Conservation (phyloP, 768 basidiomycete genomes). For the Multifurca ochricompacta region DNA sequence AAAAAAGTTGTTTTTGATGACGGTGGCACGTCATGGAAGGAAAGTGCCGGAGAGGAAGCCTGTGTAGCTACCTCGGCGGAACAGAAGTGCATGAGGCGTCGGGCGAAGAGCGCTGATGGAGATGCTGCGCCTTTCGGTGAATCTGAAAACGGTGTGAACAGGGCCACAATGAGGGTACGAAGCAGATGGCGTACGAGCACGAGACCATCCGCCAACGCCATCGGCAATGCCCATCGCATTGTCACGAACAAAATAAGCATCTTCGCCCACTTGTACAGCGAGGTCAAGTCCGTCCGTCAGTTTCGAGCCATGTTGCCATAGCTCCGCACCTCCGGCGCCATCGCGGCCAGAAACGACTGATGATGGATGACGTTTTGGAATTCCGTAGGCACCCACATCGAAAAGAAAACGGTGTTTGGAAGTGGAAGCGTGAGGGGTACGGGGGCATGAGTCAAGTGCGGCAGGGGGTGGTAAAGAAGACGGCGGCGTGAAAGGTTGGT, state of each 20-base stretch:
- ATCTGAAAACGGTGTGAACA: not conserved
- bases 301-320: constrained; percentile 12
- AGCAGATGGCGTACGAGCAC: constrained; percentile 27
- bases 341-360: constrained; percentile 23
- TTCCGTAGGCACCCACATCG: constrained; percentile 78
- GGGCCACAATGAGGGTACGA: not conserved
- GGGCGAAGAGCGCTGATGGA: constrained; percentile 55
- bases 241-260: constrained; percentile 76
- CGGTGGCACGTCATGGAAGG: constrained; percentile 8
- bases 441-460: constrained; percentile 16
- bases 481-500: constrained; percentile 23
- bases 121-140: constrained; percentile 24
- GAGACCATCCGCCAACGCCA: constrained; percentile 89
- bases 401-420: constrained; percentile 41
- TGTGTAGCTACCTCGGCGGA: constrained; percentile 47
- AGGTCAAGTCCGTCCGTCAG: constrained; percentile 35
- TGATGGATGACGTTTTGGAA: constrained; percentile 47
- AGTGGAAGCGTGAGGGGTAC: constrained; percentile 24
- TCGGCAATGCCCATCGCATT: constrained; percentile 93
- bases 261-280: constrained; percentile 82
- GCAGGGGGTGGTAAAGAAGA: constrained; percentile 14
- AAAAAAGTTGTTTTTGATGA: not conserved
- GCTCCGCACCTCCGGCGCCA: constrained; percentile 14
- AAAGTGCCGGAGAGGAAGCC: constrained; percentile 17
- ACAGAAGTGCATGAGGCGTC: constrained; percentile 81